phyloP scores from a whole-genome alignment of 805 yeast species.

The Jamesozyma spencerorum region DNA sequence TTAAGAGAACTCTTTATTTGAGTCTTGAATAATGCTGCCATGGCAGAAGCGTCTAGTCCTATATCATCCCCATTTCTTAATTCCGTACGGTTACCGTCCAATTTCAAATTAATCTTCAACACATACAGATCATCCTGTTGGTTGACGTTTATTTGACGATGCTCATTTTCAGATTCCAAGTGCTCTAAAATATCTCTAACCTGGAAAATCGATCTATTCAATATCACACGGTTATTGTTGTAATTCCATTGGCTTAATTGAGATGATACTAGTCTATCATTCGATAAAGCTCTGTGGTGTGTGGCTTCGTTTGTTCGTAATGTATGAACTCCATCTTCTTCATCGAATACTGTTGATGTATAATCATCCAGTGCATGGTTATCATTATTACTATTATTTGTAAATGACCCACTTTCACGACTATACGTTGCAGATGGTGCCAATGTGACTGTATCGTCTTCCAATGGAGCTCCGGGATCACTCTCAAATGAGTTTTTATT shows the following conservation, averaged over 20 bases:
- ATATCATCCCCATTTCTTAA: slow-evolving; percentile 32
- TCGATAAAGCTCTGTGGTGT: slow-evolving; percentile 9
- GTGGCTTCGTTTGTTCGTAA: background rate
- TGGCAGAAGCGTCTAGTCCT: slow-evolving; percentile 55
- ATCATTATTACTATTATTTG: background rate
- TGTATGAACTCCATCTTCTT: background rate
- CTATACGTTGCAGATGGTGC: slow-evolving; percentile 9
- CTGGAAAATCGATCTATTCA: slow-evolving; percentile 52
- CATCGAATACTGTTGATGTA: background rate
- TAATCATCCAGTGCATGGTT: background rate
- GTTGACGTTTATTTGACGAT: slow-evolving; percentile 52
- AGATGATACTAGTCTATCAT: slow-evolving; percentile 18
- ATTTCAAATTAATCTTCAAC: slow-evolving; percentile 19
- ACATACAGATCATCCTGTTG: slow-evolving; percentile 25
- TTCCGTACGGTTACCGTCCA: slow-evolving; percentile 17
- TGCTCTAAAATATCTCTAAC: slow-evolving; percentile 44
- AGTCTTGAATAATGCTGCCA: slow-evolving; percentile 60
- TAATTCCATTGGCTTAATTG: slow-evolving; percentile 66
- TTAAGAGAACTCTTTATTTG: slow-evolving; percentile 55
- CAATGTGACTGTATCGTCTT: slow-evolving; percentile 5
- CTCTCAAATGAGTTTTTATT: background rate
- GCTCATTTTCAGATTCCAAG: slow-evolving; percentile 45
- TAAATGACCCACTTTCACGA: slow-evolving; percentile 3
- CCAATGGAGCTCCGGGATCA: background rate
- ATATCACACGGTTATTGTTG: slow-evolving; percentile 57